phyloP scores from a whole-genome alignment of 371 early-diverging fungal species.

The Mortierella sp. region DNA sequence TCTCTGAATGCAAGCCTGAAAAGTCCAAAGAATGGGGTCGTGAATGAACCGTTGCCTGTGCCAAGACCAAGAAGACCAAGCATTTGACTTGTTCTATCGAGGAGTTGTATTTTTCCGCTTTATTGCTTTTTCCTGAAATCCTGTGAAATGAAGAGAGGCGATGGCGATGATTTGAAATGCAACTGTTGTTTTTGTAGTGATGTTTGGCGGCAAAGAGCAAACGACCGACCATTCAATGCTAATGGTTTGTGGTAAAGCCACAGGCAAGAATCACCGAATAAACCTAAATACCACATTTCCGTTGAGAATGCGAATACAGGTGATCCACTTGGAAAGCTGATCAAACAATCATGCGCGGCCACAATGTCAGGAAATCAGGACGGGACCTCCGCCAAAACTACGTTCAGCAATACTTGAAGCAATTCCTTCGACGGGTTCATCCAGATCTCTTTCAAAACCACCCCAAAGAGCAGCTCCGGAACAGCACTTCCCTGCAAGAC shows the following conservation, averaged over 20 bases:
- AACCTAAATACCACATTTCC: not conserved
- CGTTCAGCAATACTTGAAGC: conserved; percentile 45
- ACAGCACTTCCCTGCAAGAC: conserved; percentile 47
- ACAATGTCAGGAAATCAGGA: conserved; percentile 18
- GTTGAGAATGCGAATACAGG: too few relatives aligned
- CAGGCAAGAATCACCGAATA: not conserved
- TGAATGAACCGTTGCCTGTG: conserved; percentile 42
- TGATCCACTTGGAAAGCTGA: not conserved
- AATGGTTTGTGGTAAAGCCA: not conserved
- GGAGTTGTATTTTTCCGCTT: not conserved
- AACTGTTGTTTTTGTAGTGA: not conserved
- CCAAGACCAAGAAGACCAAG: conserved; percentile 56
- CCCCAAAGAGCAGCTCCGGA: conserved; percentile 52
- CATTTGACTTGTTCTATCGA: conserved; percentile 24
- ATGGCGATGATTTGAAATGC: not conserved
- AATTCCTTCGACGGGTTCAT: conserved; percentile 43
- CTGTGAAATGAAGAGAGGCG: not conserved
- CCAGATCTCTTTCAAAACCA: conserved; percentile 53
- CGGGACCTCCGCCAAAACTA: conserved; percentile 35
- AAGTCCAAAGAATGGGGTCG: conserved; percentile 35
- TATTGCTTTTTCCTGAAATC: not conserved
- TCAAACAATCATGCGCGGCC: conserved; percentile 22
- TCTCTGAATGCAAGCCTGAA: conserved; percentile 25
- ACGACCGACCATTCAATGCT: too few relatives aligned
- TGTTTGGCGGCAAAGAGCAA: conserved; percentile 23